Evolutionary conservation across 768 basidiomycete genomes (phyloP), one percentile per base, ranked within the genome.

Genomic region (Scleroderma bovista): DNA sequence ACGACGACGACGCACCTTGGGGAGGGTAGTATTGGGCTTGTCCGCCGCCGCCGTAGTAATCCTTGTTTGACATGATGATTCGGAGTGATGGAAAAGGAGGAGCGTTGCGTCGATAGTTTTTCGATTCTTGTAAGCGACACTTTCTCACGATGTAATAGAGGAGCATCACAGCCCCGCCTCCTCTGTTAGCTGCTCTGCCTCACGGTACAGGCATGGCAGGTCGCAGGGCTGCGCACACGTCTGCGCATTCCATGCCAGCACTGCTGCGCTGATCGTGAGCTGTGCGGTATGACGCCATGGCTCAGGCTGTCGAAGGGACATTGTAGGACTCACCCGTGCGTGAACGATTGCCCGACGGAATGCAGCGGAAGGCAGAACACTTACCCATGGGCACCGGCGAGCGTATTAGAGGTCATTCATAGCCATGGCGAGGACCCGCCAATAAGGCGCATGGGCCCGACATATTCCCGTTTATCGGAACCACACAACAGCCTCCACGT

Each of bases 61-160:
- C 86, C 68, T 83, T 80, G 61, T 81, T 84, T 53, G 86, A 83
- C 87, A 86, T 84, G 57, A 51, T 57, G 54, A 26, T 53, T 52
- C 45, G 56, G 32, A 51, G 37, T 47, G 47, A 36, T 19, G 50
- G 46, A 48, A 32, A 56, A 44, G 51, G 46, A 38, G 46, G 36
- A 24, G 46, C 46, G 46, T 29, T 23, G 41, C 23, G 20, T 20
- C 11, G 11, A 16, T 16, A 42, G 41, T 23, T 53, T 55, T 53
- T 45, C 36, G 45, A 19, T 31, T 37, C 34, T 23, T 26, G n/a
- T 9, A 16, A 22, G 22, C 24, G n/a, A 43, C 20, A 43, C 41
- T 24, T 43, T 43, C 41, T 22, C 41, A 43, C 41, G 41, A 26
- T 29, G 41, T 43, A 26, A 24, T 26, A 24, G 24, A 23, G 20